Conservation (phyloP, 257 asterid species). For the Nicotiana noctiflora region DNA sequence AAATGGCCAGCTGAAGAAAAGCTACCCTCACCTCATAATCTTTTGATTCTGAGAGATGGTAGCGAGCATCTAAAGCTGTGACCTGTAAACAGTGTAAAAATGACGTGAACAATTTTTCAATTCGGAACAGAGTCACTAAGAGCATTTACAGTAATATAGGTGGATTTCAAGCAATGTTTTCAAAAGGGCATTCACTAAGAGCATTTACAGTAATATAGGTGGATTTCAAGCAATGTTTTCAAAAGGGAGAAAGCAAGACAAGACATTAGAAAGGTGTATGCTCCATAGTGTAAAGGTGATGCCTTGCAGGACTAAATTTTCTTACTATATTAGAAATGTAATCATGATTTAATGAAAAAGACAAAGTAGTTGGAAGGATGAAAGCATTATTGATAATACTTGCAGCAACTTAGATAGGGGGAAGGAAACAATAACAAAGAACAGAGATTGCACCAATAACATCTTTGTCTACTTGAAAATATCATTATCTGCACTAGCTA, state of each 20-base stretch:
- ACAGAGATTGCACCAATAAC: background rate
- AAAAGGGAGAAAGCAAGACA: background rate
- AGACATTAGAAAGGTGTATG: background rate
- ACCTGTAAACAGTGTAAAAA: constrained; percentile 34
- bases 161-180: background rate
- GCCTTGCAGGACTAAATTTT: background rate
- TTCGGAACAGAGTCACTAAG: background rate
- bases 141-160: background rate
- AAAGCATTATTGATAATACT: background rate
- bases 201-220: background rate
- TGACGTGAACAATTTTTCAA: background rate
- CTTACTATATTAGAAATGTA: background rate
- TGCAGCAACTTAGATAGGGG: background rate
- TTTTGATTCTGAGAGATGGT: constrained; percentile 6
- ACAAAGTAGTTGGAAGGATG: background rate
- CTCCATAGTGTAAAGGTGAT: background rate
- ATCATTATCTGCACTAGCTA: background rate
- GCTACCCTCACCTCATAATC: background rate
- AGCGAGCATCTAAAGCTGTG: constrained; percentile 45
- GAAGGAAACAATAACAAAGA: background rate
- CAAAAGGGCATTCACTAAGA: background rate
- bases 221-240: background rate
- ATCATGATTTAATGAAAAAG: background rate
- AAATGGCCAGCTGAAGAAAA: constrained; percentile 10
- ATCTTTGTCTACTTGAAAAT: background rate